Conservation (phyloP, 495 filamentous ascomycete genomes). For the Trichoderma orchidacearum region DNA sequence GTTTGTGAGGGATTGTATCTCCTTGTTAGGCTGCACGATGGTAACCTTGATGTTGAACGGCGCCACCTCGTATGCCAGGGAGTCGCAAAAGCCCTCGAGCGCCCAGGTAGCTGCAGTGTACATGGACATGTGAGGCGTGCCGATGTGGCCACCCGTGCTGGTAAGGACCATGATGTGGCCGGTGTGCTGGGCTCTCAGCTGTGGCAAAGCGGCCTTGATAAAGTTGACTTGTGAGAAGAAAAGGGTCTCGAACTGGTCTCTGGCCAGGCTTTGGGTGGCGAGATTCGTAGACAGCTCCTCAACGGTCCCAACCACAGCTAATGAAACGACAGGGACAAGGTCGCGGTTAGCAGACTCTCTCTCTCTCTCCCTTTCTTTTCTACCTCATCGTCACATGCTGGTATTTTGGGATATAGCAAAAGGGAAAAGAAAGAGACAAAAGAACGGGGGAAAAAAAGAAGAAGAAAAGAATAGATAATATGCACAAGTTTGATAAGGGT, state of each 20-base stretch:
- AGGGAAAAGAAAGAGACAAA: too few species aligned
- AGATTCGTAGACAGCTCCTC: conserved; percentile 73
- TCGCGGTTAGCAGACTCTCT: not conserved
- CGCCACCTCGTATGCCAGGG: conserved; percentile 89
- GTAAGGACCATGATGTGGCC: conserved; percentile 87
- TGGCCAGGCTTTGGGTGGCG: conserved; percentile 61
- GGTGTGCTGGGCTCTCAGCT: conserved; percentile 59
- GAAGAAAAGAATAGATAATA: not conserved
- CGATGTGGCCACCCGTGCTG: conserved; percentile 82
- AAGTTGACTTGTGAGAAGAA: conserved; percentile 94
- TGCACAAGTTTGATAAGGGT: not conserved
- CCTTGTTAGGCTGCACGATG: conserved; percentile 77
- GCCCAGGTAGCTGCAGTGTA: conserved; percentile 91
- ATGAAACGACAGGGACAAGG: conserved; percentile 5
- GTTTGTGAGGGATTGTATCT: conserved; percentile 75
- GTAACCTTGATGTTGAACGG: conserved; percentile 96
- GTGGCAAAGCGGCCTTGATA: conserved; percentile 78
- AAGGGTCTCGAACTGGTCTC: conserved; percentile 84
- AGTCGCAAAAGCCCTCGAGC: conserved; percentile 95
- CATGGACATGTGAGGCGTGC: conserved; percentile 80
- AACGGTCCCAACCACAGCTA: conserved; percentile 78
- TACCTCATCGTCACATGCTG: too few species aligned
- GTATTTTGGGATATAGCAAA: too few species aligned
- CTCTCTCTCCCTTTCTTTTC: too few species aligned
- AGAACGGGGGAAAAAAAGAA: too few species aligned